A percentile compares a stretch with the other conserved stretches of the same genome.
These are phyloP conservation scores for Macrolepiota fuliginosa DNA, from an alignment of 768 basidiomycete species.

Conservation along the genomic window DNA sequence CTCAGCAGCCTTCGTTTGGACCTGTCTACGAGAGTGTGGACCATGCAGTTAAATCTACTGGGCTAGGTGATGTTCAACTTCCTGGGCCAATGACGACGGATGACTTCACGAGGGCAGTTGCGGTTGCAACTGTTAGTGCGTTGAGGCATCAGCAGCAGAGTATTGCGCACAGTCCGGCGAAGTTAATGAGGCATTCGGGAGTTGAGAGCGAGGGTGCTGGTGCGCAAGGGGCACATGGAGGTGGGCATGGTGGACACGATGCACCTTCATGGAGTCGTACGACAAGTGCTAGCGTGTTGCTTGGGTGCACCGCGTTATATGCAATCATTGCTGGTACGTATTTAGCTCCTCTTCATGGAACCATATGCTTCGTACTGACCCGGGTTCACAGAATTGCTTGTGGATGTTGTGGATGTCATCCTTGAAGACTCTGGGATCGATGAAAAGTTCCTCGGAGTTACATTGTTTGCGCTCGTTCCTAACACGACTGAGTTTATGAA, in stretches of 20 bases:
- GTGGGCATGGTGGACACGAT: conserved; percentile 83
- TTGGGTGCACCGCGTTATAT: conserved; percentile 89
- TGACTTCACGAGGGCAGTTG: conserved; percentile 91
- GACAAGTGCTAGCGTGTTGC: conserved; percentile 84
- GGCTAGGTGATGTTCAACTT: conserved; percentile 47
- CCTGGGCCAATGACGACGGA: conserved; percentile 75
- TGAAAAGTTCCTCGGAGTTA: conserved; percentile 96
- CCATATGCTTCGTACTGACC: neutral
- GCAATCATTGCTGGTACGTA: conserved; percentile 90
- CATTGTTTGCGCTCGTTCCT: conserved; percentile 94
- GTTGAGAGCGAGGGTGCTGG: conserved; percentile 35
- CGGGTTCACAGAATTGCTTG: conserved; percentile 68
- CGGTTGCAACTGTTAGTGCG: conserved; percentile 91
- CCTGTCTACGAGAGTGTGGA: conserved; percentile 81
- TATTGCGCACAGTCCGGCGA: conserved; percentile 43
- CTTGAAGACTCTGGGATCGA: conserved; percentile 89
- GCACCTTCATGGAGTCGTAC: conserved; percentile 94
- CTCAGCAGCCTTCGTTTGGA: conserved; percentile 37
- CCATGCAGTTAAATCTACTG: conserved; percentile 65
- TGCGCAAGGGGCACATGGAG: conserved; percentile 22
- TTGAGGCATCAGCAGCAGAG: conserved; percentile 76
- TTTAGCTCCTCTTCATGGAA: neutral
- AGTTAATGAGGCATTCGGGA: conserved; percentile 34
- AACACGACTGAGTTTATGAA: conserved; percentile 99
- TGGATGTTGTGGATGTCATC: conserved; percentile 94